These are phyloP conservation scores for Mallotus repandus DNA, from an alignment of 441 rosid species.

Conservation along the genomic window DNA sequence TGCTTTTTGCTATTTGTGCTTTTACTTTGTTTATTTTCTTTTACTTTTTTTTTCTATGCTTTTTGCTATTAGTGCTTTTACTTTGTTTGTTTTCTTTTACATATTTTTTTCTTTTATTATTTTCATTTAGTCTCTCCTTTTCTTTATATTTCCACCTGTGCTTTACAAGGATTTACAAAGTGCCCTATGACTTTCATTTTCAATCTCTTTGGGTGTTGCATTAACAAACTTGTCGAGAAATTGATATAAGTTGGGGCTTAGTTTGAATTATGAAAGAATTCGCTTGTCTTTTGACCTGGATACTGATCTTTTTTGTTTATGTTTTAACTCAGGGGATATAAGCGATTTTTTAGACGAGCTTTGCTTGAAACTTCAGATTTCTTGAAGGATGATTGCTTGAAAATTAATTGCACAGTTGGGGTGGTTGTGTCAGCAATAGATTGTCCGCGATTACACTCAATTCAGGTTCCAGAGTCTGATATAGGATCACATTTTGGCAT, in stretches of 20 bases:
- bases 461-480: constrained; percentile 51
- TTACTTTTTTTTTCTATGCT: not conserved
- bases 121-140: not conserved
- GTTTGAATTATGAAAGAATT: not conserved
- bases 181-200: not conserved
- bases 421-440: constrained; percentile 49
- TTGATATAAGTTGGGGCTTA: not conserved
- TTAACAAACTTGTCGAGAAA: not conserved
- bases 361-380: constrained; percentile 51
- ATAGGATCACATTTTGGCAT: constrained; percentile 49
- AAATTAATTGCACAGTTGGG: constrained; percentile 57
- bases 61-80: too few species aligned
- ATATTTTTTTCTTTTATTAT: not conserved
- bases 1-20: not conserved
- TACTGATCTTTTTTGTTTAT: not conserved
- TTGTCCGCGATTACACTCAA: constrained; percentile 36
- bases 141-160: not conserved
- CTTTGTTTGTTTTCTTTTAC: not conserved
- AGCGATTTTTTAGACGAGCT: constrained; percentile 50
- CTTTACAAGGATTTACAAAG: not conserved
- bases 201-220: not conserved
- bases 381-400: constrained; percentile 54
- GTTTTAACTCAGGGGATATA: constrained; percentile 46
- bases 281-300: not conserved
- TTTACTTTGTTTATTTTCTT: not conserved